phyloP scores from a whole-genome alignment of 352 stramenopile species.

The Phytophthora idaei region DNA sequence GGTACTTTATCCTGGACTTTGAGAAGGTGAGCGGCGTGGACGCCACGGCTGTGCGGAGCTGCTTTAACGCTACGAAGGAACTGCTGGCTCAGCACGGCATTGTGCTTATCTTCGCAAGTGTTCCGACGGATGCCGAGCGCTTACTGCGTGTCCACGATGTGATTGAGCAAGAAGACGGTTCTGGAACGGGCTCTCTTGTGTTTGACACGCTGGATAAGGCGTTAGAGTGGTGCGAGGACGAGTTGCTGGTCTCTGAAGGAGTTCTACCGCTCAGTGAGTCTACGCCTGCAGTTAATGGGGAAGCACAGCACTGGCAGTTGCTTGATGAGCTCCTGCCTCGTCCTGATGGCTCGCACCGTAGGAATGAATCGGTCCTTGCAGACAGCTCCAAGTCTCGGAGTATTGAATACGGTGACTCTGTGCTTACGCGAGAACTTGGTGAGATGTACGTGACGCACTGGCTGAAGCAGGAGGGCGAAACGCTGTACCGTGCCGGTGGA shows the following conservation, averaged over 20 bases:
- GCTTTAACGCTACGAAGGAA: slow-evolving; percentile 88
- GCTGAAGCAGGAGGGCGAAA: slow-evolving; percentile 65
- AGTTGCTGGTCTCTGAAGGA: slow-evolving; percentile 75
- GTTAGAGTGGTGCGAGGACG: slow-evolving; percentile 88
- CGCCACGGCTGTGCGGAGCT: slow-evolving; percentile 85
- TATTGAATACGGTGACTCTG: slow-evolving; percentile 9
- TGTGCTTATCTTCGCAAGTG: slow-evolving; percentile 72
- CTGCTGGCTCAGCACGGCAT: slow-evolving; percentile 81
- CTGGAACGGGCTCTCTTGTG: slow-evolving; percentile 64
- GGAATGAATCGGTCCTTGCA: slow-evolving; percentile 6
- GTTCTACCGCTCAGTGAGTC: slow-evolving; percentile 72
- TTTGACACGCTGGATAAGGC: slow-evolving; percentile 86
- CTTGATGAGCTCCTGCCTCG: slow-evolving; percentile 72
- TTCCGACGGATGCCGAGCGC: slow-evolving; percentile 70
- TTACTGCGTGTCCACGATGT: slow-evolving; percentile 83
- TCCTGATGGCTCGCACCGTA: slow-evolving; percentile 21
- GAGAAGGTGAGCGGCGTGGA: slow-evolving; percentile 90
- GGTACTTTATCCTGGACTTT: slow-evolving; percentile 91
- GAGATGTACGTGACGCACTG: slow-evolving; percentile 72
- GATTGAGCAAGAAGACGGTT: slow-evolving; percentile 68
- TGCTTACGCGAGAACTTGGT: slow-evolving; percentile 67
- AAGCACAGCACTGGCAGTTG: slow-evolving; percentile 53
- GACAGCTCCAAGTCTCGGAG: neutral
- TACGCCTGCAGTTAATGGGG: slow-evolving; percentile 34
- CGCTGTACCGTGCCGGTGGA: slow-evolving; percentile 69